A percentile compares a stretch with the other conserved stretches of the same genome.
These are phyloP conservation scores for Pyrenochaeta sp. DNA, from an alignment of 2,329 filamentous ascomycete species.

Conservation along the genomic window DNA sequence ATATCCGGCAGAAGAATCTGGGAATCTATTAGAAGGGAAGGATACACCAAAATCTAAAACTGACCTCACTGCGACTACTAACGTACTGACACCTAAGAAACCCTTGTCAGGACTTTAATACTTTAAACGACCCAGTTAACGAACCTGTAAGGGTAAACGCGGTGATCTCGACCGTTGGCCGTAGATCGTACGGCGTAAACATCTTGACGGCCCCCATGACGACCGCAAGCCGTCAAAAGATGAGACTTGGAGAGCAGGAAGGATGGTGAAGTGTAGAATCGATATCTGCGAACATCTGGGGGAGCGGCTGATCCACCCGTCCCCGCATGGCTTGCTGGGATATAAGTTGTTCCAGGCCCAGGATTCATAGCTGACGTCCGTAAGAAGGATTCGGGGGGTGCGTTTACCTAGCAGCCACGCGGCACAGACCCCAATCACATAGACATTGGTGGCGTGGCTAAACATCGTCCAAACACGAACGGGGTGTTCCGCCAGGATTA, in stretches of 20 bases:
- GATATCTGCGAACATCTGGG: background rate
- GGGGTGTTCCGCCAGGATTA: too few relatives aligned
- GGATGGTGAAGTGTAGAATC: background rate
- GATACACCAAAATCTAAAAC: background rate
- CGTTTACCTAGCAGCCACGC: background rate
- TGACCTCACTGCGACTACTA: constrained; percentile 25
- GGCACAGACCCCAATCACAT: background rate
- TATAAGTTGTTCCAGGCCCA: constrained; percentile 1
- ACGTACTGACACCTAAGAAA: constrained; percentile 29
- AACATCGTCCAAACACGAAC: background rate
- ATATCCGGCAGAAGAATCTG: constrained; percentile 38
- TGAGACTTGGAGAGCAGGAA: background rate
- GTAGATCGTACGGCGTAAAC: constrained; percentile 25
- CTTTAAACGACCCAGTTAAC: too few relatives aligned
- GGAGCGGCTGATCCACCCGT: constrained; percentile 1
- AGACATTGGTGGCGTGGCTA: background rate
- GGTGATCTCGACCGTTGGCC: constrained; percentile 28
- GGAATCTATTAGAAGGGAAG: background rate
- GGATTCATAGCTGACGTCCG: constrained; percentile 2
- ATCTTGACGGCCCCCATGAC: constrained; percentile 19
- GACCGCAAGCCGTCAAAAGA: background rate
- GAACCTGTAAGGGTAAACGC: constrained; percentile 29
- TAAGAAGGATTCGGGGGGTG: constrained; percentile 1
- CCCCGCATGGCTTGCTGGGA: background rate
- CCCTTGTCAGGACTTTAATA: too few relatives aligned